Evolutionary conservation across 2,329 filamentous ascomycete genomes (phyloP), one percentile per base, ranked within the genome.

Genomic region (Teratosphaeria gauchensis): DNA sequence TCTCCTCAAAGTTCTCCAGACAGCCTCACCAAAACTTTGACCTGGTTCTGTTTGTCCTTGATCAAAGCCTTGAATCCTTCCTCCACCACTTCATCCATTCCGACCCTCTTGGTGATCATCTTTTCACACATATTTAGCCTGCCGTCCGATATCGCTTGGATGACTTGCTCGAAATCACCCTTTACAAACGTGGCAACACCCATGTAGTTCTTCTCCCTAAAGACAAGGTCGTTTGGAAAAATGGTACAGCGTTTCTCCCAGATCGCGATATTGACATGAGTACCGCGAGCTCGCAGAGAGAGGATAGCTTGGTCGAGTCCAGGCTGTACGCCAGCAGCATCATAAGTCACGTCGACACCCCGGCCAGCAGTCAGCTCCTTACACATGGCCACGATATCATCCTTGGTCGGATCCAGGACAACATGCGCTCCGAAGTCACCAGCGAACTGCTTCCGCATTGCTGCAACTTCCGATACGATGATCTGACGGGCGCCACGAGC

Each of bases 201-300:
- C 67, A 80, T 73, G 59, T 80, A 82, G n/a, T 67, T 76, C 56
- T 76, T 71, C 69, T 82, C 80, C 59, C 78, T 75, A 71, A 82
- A 82, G 3, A 79, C 75, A 38, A 82, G 70, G 58, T 78, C 74
- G 58, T 82, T 82, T 4, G 79, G 77, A 35, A 72, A 70, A 51
- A 82, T 73, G 0, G 72, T 74, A 53, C 75, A 77, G n/a, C 74
- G 68, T 66, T 81, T 80, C 68, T 81, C 79, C 79, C 79, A 82
- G 42, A 83, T 78, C 8, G 80, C 80, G 56, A 82, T 80, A 58
- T 82, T 82, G 58, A 82, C 75, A 32, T 82, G 72, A 1, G 78
- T 81, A 3, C 80, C 80, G 51, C 78, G 66, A 12, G 78, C 77
- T 46, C 78, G 75, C 33, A 80, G 71, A 0, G 78, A 76, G 46